Base-by-base conservation (phyloP, 169 alveolate species). In the Haemoproteus tartakovskyi region DNA sequence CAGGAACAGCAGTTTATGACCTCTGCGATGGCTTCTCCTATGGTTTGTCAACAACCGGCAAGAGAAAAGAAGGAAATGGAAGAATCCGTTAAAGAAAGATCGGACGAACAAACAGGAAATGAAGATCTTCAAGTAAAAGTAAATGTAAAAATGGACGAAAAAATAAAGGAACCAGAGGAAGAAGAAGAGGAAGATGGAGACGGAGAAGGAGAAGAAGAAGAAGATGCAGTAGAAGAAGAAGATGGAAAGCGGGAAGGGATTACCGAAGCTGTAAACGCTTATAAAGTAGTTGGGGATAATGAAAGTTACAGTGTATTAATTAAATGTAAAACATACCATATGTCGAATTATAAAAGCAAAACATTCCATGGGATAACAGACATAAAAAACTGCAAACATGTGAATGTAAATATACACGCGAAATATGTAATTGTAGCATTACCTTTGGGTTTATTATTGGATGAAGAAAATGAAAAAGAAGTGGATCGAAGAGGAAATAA, bases 371-470 rank as follows among this genome's bases (percentile, higher is more conserved):
- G 79, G 6, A 78, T 62, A 2, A 51, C 64, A n/a, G 78, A 61
- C 27, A 45, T 62, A 29, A 59, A 36, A 9, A 62, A 78, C 33
- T 57, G 56, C 48, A 45, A 60, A 22, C 27, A 45, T 50, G 16
- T 24, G 24, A 78, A 48, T 37, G 52, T 78, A 12, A 78, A 50
- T 16, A 50, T 60, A 21, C 45, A 52, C 41, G 82, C 82, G 16
- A 62, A 78, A 50, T 78, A 78, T 59, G 63, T 60, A 1, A 78
- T 78, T 16, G 85, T 78, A 3, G 79, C 85, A 1, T 36, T 78
- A 6, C 79, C 85, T 1, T 51, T 80, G 30, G 84, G 81, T 19
- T 48, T 67, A 14, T 67, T 79, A 57, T 84, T 22, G 62, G 61
- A 87, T 27, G 74, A 54, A n/a, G n/a, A n/a, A n/a, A n/a, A n/a